Base-by-base conservation (phyloP, 257 asterid species). In the Solanum clarkiae region DNA sequence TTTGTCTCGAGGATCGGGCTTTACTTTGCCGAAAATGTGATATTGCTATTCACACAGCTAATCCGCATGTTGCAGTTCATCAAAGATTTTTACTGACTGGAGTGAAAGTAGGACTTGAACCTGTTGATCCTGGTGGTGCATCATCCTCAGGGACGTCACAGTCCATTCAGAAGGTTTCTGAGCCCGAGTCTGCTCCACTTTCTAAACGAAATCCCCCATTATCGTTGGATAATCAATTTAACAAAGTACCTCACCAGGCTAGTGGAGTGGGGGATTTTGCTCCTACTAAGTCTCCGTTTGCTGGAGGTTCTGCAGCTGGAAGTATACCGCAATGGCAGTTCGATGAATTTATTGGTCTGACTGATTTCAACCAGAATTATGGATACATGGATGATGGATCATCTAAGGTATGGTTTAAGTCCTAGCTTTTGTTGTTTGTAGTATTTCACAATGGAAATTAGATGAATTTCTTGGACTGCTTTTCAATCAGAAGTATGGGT, bases 1-100 rank as follows among this genome's bases (percentile, higher is more conserved):
- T 97, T 86, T 97, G 98, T 89, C 90, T 97, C 54, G 98, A 97
- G 90, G 99, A 97, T 85, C 93, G 99, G 63, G 97, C 99, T 86
- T 85, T 97, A 79, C 95, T 97, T 1, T 97, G 99, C 88, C 82
- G 98, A 74, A 94, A 92, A 83, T 97, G 99, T 68, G 99, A 97
- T 87, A 91, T 95, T 18, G 86, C 94, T 29, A 88, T 94, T 63
- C 99, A 97, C 91, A 89, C 94, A 0, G 91, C 84, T 10, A 97
- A 97, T 86, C 3, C 89, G 18, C 86, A 91, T 86, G 98, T 97
- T 81, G 92, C 98, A 32, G 88, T 84, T 45, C 99, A 97, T 84
- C 95, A 90, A 88, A 92, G 99, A 80, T 95, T 97, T 85, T 86
- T 97, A 66, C 94, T 97, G 51, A 93, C 98, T 22, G 99, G 99